Base-by-base conservation (phyloP, 441 rosid species). In the Viola pubescens region DNA sequence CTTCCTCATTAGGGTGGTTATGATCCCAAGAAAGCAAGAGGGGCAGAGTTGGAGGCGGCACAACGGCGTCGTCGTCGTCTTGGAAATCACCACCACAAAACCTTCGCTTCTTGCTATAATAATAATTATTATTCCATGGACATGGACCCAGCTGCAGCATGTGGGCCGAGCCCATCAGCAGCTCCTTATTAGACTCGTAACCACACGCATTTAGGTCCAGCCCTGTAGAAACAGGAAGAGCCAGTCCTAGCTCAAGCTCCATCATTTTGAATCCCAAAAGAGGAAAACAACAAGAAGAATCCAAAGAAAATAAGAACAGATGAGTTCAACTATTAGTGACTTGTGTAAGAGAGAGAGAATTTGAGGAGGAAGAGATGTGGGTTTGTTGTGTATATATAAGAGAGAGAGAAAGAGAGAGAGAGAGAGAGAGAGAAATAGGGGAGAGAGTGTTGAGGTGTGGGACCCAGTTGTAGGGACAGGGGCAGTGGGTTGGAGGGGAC, bases 211-310 rank as follows among this genome's bases (percentile, higher is more conserved):
- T 73, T 14, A 75, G 68, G 68, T 75, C 78, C 38, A 73, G 61
- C 19, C 62, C 63, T 6, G 49, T 16, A 45, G 48, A 13, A 56
- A 16, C 58, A 2, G 83, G 73, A 53, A 77, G 83, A 57, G 80
- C 73, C 7, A 79, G 78, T 52, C 80, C 74, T 37, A 82, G 64
- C 43, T 73, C 77, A 48, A 82, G 83, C 60, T 82, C 82, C 83
- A 77, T 74, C 7, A 45, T 38, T 12, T 9, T 3, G 11, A 12
- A 16, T 16, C 12, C 2, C 54, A 51, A 12, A 8, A 9, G 0
- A 9, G 45, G 58, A 48, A 34, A 46, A 49, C 7, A 64, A 59
- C 37, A 71, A 52, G 64, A 69, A 50, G 62, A 53, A 56, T 4
- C 37, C 48, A 52, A 40, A 40, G 19, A 44, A 11, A 40, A 49